phyloP scores from a whole-genome alignment of 2,329 filamentous ascomycete genomes.

The Venturia carpophila region DNA sequence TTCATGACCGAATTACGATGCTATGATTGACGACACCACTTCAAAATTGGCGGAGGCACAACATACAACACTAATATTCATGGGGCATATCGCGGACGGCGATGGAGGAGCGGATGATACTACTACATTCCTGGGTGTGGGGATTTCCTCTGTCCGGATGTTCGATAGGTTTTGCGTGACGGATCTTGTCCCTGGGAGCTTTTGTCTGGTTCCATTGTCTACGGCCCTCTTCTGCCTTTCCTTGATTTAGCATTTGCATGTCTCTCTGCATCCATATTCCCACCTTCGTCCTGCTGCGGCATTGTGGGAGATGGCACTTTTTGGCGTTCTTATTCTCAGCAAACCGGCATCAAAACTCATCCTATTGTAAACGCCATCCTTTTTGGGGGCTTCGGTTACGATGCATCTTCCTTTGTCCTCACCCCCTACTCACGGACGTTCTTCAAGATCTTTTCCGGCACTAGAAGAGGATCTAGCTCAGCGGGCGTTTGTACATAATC shows the following conservation, averaged over 20 bases:
- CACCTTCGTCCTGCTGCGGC: neutral
- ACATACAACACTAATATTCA: neutral
- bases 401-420: neutral
- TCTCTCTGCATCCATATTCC: neutral
- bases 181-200: neutral
- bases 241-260: neutral
- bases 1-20: neutral
- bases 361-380: no score
- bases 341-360: neutral
- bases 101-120: neutral
- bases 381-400: no score
- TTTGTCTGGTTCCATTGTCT: neutral
- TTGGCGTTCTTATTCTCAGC: neutral
- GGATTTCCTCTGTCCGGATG: neutral
- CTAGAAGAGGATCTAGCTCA: neutral
- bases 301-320: neutral
- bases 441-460: neutral
- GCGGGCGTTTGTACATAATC: neutral
- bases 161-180: neutral
- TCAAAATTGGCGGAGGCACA: neutral
- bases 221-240: neutral
- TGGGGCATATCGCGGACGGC: neutral
- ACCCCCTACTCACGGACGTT: neutral
- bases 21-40: constrained; percentile 2
- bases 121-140: neutral